Evolutionary conservation across 768 basidiomycete genomes (phyloP).

Genomic region (Chlorophyllum brunneum): DNA sequence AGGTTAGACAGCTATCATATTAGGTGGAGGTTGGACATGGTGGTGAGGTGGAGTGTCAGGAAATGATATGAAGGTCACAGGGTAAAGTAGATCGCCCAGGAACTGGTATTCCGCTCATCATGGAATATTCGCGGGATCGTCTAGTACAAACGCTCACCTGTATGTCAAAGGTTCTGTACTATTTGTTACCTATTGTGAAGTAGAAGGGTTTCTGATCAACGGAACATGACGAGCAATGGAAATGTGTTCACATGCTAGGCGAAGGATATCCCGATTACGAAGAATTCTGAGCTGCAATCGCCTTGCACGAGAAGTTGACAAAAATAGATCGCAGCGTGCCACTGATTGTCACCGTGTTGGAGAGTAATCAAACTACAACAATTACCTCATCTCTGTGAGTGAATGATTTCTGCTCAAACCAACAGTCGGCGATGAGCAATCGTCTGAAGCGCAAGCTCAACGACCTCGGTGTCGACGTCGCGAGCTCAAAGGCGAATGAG

Average conservation of each 20-base stretch:
- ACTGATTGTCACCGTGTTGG: not conserved
- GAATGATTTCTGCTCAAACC: not conserved
- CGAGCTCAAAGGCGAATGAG: constrained; percentile 70
- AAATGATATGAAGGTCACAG: not conserved
- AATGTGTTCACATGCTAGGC: too few relatives aligned
- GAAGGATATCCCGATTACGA: too few relatives aligned
- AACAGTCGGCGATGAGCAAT: constrained; percentile 29
- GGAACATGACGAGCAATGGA: too few relatives aligned
- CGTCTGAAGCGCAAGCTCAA: constrained; percentile 84
- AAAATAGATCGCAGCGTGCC: too few relatives aligned
- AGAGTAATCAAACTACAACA: not conserved
- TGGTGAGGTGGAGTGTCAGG: not conserved
- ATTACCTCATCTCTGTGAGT: constrained; percentile 10
- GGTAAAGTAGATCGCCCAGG: not conserved
- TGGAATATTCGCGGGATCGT: too few relatives aligned
- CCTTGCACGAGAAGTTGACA: not conserved
- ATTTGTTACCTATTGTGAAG: too few relatives aligned
- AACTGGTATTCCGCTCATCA: not conserved
- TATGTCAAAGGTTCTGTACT: too few relatives aligned
- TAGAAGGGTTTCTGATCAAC: too few relatives aligned
- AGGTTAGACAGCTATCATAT: too few relatives aligned
- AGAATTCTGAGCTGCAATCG: too few relatives aligned
- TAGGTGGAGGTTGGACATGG: not conserved
- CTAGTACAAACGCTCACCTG: too few relatives aligned
- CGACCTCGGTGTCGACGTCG: constrained; percentile 70